These are phyloP conservation scores for Ceratocystis papillata DNA, from an alignment of 2,329 filamentous ascomycete genomes.

Conservation along the genomic window DNA sequence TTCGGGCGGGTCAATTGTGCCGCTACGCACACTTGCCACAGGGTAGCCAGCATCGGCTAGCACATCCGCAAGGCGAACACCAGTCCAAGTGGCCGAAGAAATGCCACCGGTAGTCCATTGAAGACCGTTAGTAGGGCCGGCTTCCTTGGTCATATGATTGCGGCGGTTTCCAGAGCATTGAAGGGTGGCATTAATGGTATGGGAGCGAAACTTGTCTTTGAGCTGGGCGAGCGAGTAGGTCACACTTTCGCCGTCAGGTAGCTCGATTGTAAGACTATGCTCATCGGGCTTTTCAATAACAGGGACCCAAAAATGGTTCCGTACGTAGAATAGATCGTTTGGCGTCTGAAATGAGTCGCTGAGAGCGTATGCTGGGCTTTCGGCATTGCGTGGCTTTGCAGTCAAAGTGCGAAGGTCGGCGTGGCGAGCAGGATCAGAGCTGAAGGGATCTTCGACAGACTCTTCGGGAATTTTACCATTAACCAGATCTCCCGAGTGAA, in stretches of 20 bases:
- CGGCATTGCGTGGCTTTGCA: constrained; percentile 49
- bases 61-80: constrained; percentile 45
- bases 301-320: constrained; percentile 56
- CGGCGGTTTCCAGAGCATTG: constrained; percentile 53
- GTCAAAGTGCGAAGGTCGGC: constrained; percentile 42
- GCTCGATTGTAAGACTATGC: constrained; percentile 44
- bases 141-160: constrained; percentile 45
- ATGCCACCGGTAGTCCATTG: constrained; percentile 52
- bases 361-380: constrained; percentile 44
- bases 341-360: constrained; percentile 43
- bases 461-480: constrained; percentile 45
- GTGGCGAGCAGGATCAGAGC: constrained; percentile 44
- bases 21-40: constrained; percentile 26
- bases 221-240: constrained; percentile 46
- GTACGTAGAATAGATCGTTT: constrained; percentile 47
- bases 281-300: constrained; percentile 33
- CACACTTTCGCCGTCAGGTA: constrained; percentile 43
- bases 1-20: constrained; percentile 21
- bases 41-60: constrained; percentile 46
- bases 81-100: constrained; percentile 49
- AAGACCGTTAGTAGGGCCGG: constrained; percentile 43
- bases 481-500: constrained; percentile 49
- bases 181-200: constrained; percentile 44
- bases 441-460: constrained; percentile 50
- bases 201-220: constrained; percentile 40